Percentiles rank a stretch among this genome's conserved stretches.
These are phyloP conservation scores for Castanea crenata DNA, from an alignment of 306 rosid species.

Conservation along the genomic window DNA sequence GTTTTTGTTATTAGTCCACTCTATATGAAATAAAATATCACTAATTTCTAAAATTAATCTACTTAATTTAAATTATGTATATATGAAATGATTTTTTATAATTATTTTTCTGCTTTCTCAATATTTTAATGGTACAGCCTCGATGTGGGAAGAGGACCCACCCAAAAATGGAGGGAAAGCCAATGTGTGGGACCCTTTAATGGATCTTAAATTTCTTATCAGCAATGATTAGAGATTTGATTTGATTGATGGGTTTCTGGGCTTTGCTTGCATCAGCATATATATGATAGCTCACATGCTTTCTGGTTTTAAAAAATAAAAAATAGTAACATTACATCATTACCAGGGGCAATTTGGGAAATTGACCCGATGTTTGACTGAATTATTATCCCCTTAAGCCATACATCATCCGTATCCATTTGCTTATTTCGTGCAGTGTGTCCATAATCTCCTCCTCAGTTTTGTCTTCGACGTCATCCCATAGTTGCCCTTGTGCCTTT, in stretches of 20 bases:
- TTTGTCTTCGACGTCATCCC: conserved; percentile 5
- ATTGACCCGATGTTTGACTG: conserved; percentile 17
- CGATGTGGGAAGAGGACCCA: background rate
- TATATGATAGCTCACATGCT: conserved; percentile 28
- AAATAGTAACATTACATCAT: background rate
- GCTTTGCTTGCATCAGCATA: conserved; percentile 24
- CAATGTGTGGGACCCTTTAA: background rate
- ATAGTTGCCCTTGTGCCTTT: background rate
- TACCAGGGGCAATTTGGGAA: conserved; percentile 24
- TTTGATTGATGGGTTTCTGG: conserved; percentile 36
- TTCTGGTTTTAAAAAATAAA: background rate
- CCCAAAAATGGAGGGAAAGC: background rate
- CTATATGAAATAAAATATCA: too few relatives aligned
- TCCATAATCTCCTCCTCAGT: background rate
- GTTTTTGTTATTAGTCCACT: too few relatives aligned
- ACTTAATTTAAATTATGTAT: too few relatives aligned
- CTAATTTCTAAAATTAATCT: too few relatives aligned
- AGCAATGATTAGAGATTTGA: conserved; percentile 59
- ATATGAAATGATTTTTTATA: too few relatives aligned
- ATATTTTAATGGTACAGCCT: background rate
- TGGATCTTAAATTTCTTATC: conserved; percentile 43
- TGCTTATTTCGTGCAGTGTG: conserved; percentile 49
- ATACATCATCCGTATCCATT: conserved; percentile 42
- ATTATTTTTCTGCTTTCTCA: background rate
- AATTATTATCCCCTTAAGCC: conserved; percentile 35